Conservation (phyloP, 2,329 filamentous ascomycete species). For the Trichophyton mentagrophytes region DNA sequence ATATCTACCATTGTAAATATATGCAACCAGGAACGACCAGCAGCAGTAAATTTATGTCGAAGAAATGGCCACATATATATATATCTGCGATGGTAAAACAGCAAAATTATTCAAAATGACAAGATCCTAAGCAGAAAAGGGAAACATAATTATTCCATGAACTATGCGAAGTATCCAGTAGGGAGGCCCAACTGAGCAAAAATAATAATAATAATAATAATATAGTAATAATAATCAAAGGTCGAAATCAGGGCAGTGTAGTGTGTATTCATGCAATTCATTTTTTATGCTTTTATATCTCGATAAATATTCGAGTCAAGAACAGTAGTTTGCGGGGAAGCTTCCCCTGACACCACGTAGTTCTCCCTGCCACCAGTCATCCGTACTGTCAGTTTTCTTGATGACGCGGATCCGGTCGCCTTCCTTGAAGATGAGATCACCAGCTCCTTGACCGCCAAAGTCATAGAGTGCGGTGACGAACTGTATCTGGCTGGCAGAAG, state of each 20-base stretch:
- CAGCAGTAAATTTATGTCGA: background rate
- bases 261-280: background rate
- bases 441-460: conserved; percentile 55
- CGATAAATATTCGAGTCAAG: conserved; percentile 17
- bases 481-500: conserved; percentile 35
- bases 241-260: background rate
- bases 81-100: too few relatives aligned
- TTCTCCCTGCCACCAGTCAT: conserved; percentile 85
- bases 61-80: too few relatives aligned
- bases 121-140: background rate
- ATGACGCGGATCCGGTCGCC: conserved; percentile 66
- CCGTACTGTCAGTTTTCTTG: conserved; percentile 64
- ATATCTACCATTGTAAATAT: background rate
- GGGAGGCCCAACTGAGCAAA: background rate
- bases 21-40: background rate
- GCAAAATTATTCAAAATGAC: background rate
- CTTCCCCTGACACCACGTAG: conserved; percentile 53
- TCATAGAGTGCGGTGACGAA: conserved; percentile 63
- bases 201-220: too few relatives aligned
- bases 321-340: conserved; percentile 77
- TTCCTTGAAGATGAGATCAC: conserved; percentile 62
- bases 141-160: background rate
- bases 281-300: background rate
- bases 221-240: background rate
- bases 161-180: background rate